Evolutionary conservation across 2,329 filamentous ascomycete genomes (phyloP).

Genomic region (Exophiala sp.): DNA sequence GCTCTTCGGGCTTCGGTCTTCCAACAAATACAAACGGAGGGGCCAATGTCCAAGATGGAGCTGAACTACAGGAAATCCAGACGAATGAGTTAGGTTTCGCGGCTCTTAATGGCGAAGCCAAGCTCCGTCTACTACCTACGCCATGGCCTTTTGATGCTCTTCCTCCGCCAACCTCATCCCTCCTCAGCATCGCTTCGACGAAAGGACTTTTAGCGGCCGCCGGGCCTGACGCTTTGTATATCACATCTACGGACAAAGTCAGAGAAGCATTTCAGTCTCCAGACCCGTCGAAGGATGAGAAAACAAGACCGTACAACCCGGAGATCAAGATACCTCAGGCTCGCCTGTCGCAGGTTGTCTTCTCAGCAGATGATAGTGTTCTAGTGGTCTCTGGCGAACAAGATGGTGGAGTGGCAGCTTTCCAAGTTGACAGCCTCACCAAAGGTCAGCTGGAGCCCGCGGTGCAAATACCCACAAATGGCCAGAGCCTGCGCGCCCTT

Average conservation of each 20-base stretch:
- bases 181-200: slow-evolving; percentile 76
- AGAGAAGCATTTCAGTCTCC: slow-evolving; percentile 64
- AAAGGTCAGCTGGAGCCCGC: slow-evolving; percentile 64
- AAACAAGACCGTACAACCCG: slow-evolving; percentile 65
- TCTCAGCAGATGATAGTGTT: slow-evolving; percentile 84
- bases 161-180: slow-evolving; percentile 73
- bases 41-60: slow-evolving; percentile 49
- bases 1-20: slow-evolving; percentile 40
- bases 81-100: slow-evolving; percentile 86
- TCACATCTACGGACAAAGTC: slow-evolving; percentile 74
- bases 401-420: slow-evolving; percentile 78
- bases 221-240: slow-evolving; percentile 71
- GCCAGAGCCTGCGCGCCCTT: slow-evolving; percentile 68
- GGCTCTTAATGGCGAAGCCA: slow-evolving; percentile 63
- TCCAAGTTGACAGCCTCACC: slow-evolving; percentile 67
- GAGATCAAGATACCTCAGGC: slow-evolving; percentile 70
- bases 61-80: slow-evolving; percentile 71
- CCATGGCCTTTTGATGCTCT: slow-evolving; percentile 68
- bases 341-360: slow-evolving; percentile 81
- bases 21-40: slow-evolving; percentile 35
- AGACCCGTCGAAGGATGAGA: slow-evolving; percentile 37
- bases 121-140: slow-evolving; percentile 72
- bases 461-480: slow-evolving; percentile 74
- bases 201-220: slow-evolving; percentile 83
- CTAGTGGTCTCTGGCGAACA: slow-evolving; percentile 78